phyloP scores from a whole-genome alignment of 495 filamentous ascomycete species.

The Chaetomium tenue region DNA sequence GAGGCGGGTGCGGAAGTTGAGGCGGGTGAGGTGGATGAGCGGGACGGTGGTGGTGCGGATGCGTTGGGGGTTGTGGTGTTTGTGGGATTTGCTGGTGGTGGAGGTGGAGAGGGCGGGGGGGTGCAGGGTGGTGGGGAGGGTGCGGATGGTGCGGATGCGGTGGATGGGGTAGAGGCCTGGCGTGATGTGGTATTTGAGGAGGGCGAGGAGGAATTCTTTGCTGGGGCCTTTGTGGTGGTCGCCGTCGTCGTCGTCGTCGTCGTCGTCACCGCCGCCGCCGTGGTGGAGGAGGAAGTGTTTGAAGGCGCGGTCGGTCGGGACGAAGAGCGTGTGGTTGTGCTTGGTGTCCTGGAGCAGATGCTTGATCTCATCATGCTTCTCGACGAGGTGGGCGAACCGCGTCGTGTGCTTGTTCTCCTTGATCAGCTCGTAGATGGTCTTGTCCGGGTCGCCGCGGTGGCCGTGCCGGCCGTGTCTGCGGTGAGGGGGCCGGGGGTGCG shows the following conservation, averaged over 20 bases:
- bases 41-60: constrained; percentile 50
- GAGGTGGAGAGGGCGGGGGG: constrained; percentile 51
- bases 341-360: constrained; percentile 65
- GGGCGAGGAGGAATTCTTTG: constrained; percentile 61
- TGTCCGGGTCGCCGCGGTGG: constrained; percentile 39
- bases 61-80: constrained; percentile 58
- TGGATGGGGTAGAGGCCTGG: constrained; percentile 60
- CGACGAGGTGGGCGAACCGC: constrained; percentile 69
- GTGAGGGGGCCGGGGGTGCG: neutral
- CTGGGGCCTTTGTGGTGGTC: constrained; percentile 37
- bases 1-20: constrained; percentile 74
- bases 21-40: constrained; percentile 53
- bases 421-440: constrained; percentile 81
- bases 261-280: constrained; percentile 25
- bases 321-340: constrained; percentile 75
- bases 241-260: constrained; percentile 5
- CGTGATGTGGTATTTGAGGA: constrained; percentile 70
- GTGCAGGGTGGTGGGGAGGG: constrained; percentile 65
- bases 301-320: constrained; percentile 72
- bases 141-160: constrained; percentile 59
- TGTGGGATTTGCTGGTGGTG: constrained; percentile 53
- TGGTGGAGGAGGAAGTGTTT: constrained; percentile 61
- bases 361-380: constrained; percentile 67
- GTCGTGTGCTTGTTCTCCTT: constrained; percentile 68
- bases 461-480: constrained; percentile 12